phyloP scores from a whole-genome alignment of 2,329 filamentous ascomycete species.

The Byssothecium circinans region DNA sequence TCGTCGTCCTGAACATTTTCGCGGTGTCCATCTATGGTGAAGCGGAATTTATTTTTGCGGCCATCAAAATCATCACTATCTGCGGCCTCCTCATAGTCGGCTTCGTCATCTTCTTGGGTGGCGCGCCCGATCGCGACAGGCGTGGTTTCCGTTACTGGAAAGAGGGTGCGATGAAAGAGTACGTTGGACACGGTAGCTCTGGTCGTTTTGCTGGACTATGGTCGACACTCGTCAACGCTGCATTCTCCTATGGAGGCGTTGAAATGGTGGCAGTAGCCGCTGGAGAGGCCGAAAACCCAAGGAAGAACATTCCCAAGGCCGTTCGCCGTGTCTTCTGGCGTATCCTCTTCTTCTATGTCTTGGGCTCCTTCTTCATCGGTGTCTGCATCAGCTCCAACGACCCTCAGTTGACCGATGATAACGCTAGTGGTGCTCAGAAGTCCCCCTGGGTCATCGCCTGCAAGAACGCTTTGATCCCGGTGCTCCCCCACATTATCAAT shows the following conservation, averaged over 20 bases:
- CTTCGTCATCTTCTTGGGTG: slow-evolving; percentile 41
- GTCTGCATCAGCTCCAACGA: slow-evolving; percentile 62
- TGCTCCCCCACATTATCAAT: slow-evolving; percentile 73
- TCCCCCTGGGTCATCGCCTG: slow-evolving; percentile 64
- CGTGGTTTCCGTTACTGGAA: slow-evolving; percentile 70
- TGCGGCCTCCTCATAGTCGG: slow-evolving; percentile 34
- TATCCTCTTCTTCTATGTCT: slow-evolving; percentile 59
- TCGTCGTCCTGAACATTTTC: slow-evolving; percentile 39
- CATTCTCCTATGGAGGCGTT: slow-evolving; percentile 41
- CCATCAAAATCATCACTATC: slow-evolving; percentile 51
- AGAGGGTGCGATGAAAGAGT: slow-evolving; percentile 56
- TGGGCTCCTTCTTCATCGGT: slow-evolving; percentile 58
- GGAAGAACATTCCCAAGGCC: slow-evolving; percentile 55
- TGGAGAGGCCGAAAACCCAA: slow-evolving; percentile 40
- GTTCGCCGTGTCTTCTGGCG: slow-evolving; percentile 58
- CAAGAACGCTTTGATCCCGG: slow-evolving; percentile 65
- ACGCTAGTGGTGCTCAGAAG: slow-evolving; percentile 38
- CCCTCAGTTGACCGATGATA: slow-evolving; percentile 50
- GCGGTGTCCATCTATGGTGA: slow-evolving; percentile 47
- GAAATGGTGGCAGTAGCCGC: slow-evolving; percentile 44
- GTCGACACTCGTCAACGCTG: slow-evolving; percentile 58
- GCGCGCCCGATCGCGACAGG: slow-evolving; percentile 36
- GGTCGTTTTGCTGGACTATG: slow-evolving; percentile 66
- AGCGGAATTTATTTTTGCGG: slow-evolving; percentile 53
- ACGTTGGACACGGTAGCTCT: slow-evolving; percentile 56